Percentiles rank a stretch among this genome's conserved stretches.
These are phyloP conservation scores for Lathyrus sativus DNA, from an alignment of 306 rosid species.

Conservation along the genomic window DNA sequence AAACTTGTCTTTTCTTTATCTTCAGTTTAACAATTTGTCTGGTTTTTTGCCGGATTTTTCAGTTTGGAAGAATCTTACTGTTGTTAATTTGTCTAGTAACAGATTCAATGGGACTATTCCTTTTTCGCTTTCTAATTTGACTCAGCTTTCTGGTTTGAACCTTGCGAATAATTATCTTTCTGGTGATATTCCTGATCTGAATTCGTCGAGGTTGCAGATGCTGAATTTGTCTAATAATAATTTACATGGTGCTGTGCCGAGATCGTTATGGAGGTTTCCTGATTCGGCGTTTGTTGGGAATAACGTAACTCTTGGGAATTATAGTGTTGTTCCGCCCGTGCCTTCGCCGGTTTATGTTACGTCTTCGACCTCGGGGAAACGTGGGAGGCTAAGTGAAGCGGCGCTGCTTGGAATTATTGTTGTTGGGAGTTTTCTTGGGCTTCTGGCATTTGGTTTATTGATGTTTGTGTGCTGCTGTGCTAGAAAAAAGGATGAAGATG, in stretches of 20 bases:
- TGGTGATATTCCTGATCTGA: conserved; percentile 72
- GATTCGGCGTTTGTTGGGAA: conserved; percentile 67
- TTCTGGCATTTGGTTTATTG: conserved; percentile 59
- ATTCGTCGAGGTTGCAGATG: conserved; percentile 48
- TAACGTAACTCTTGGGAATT: conserved; percentile 46
- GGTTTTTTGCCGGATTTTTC: conserved; percentile 86
- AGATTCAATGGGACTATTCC: conserved; percentile 76
- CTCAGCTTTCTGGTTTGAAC: conserved; percentile 65
- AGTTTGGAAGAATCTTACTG: conserved; percentile 72
- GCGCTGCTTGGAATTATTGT: conserved; percentile 65
- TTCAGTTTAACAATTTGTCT: conserved; percentile 79
- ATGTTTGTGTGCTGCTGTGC: conserved; percentile 54
- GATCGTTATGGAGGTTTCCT: conserved; percentile 64
- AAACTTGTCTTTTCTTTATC: conserved; percentile 75
- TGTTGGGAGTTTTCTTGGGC: conserved; percentile 61
- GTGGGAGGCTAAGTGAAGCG: conserved; percentile 59
- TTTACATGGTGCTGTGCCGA: conserved; percentile 66
- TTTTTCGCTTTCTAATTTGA: conserved; percentile 58
- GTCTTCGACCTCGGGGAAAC: conserved; percentile 38
- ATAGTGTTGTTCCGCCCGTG: conserved; percentile 46
- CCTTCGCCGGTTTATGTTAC: conserved; percentile 42
- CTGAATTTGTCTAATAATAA: conserved; percentile 65
- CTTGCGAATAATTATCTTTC: conserved; percentile 78
- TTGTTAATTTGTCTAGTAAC: conserved; percentile 69
- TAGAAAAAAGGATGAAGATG: conserved; percentile 48